A percentile compares a stretch with the other conserved stretches of the same genome.
These are phyloP conservation scores for Mycotypha africana DNA, from an alignment of 371 early-diverging fungal genomes.

Conservation along the genomic window DNA sequence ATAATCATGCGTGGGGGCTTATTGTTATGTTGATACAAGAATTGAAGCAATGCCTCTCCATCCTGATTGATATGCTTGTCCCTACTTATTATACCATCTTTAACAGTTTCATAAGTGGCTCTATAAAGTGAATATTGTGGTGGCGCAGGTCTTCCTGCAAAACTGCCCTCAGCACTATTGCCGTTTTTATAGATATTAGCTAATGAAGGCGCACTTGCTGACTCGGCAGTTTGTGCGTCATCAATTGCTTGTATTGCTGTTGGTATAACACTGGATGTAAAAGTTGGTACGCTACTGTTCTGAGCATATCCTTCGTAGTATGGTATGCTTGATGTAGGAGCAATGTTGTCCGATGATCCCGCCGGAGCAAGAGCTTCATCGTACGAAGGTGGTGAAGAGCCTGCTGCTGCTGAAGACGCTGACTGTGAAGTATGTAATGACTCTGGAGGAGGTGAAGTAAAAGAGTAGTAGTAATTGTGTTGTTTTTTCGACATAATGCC, in stretches of 20 bases:
- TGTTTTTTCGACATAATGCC: conserved; percentile 22
- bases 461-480: conserved; percentile 24
- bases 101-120: conserved; percentile 17
- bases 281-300: too few species aligned
- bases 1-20: conserved; percentile 28
- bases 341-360: too few species aligned
- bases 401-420: conserved; percentile 6
- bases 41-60: conserved; percentile 38
- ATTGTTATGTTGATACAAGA: conserved; percentile 35
- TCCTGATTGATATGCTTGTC: conserved; percentile 41
- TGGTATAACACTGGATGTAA: too few species aligned
- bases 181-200: conserved; percentile 7
- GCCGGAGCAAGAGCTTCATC: conserved; percentile 18
- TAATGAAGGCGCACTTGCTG: neutral
- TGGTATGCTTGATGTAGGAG: too few species aligned
- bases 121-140: conserved; percentile 34
- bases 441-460: conserved; percentile 24
- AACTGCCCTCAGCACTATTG: too few species aligned
- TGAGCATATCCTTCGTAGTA: too few species aligned
- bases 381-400: conserved; percentile 31
- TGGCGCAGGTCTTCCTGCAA: conserved; percentile 31
- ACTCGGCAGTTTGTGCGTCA: too few species aligned
- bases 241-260: conserved; percentile 2
- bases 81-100: conserved; percentile 23
- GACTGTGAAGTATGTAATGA: too few species aligned